These are phyloP conservation scores for Apophysomyces sp. DNA, from an alignment of 371 early-diverging fungal genomes.

Conservation along the genomic window DNA sequence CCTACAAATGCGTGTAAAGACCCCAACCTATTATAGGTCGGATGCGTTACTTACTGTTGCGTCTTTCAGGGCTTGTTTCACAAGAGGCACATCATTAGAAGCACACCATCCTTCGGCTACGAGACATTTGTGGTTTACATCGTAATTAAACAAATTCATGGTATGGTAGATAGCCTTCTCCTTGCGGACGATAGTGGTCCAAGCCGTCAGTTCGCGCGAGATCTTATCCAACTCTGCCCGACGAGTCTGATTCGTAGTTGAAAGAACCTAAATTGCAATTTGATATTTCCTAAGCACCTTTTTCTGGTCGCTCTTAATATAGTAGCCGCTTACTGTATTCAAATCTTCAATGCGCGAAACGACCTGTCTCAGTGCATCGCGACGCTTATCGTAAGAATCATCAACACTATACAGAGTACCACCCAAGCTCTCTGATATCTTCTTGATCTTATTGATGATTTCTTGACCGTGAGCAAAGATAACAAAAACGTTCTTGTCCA, in stretches of 20 bases:
- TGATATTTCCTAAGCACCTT: not conserved
- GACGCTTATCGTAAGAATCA: conserved; percentile 79
- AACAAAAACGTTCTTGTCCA: conserved; percentile 94
- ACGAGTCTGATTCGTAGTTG: conserved; percentile 83
- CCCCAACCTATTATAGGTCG: not conserved
- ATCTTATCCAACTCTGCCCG: conserved; percentile 81
- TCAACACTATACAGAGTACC: conserved; percentile 93
- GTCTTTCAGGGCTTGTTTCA: conserved; percentile 80
- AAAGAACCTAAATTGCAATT: conserved; percentile 57
- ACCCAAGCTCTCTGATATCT: conserved; percentile 94
- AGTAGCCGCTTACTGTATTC: conserved; percentile 33
- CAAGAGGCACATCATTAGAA: conserved; percentile 70
- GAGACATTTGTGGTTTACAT: conserved; percentile 87
- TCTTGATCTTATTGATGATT: conserved; percentile 85
- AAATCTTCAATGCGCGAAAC: conserved; percentile 52
- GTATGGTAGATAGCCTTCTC: conserved; percentile 97
- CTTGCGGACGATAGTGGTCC: conserved; percentile 91
- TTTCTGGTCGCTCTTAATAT: not conserved
- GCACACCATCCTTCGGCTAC: conserved; percentile 99
- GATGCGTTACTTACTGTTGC: conserved; percentile 65
- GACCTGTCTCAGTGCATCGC: conserved; percentile 77
- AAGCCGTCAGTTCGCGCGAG: conserved; percentile 79
- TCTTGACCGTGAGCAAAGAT: conserved; percentile 96
- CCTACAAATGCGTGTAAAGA: conserved; percentile 37
- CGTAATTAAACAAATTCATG: conserved; percentile 94